Conservation (phyloP, 768 basidiomycete species). For the Podaxis sp. region DNA sequence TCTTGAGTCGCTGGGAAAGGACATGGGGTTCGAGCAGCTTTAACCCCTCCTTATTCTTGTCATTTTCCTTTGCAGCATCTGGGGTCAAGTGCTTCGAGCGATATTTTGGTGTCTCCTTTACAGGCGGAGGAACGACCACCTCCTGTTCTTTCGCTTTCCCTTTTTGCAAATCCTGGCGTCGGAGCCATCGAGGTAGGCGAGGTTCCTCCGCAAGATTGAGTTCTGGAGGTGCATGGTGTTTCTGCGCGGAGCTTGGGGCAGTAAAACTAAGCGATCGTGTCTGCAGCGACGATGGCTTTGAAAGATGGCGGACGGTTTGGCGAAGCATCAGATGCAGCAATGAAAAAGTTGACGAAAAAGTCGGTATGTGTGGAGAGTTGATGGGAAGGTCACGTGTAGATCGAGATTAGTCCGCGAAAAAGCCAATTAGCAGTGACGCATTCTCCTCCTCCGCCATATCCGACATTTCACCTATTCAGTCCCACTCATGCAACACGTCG, state of each 20-base stretch:
- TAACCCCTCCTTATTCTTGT: constrained; percentile 27
- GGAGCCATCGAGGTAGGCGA: constrained; percentile 30
- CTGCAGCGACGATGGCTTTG: neutral
- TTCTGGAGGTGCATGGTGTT: neutral
- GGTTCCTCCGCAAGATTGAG: neutral
- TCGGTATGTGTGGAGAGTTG: neutral
- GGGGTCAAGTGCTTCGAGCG: constrained; percentile 38
- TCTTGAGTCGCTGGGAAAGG: constrained; percentile 58
- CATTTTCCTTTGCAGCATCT: neutral
- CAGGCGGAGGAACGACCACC: neutral
- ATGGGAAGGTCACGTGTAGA: neutral
- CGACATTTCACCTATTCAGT: constrained; percentile 11
- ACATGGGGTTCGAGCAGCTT: constrained; percentile 61
- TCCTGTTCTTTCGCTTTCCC: constrained; percentile 8
- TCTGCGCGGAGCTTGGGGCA: neutral
- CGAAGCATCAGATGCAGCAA: constrained; percentile 4
- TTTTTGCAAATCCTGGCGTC: constrained; percentile 24
- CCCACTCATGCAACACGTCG: constrained; percentile 1
- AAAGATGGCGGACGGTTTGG: neutral
- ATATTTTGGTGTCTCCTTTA: constrained; percentile 21
- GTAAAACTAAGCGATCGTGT: neutral
- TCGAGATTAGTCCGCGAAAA: neutral
- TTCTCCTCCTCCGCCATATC: constrained; percentile 4
- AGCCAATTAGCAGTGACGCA: neutral
- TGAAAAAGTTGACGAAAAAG: constrained; percentile 1